These are phyloP conservation scores for Aegilops speltoides DNA, from an alignment of 176 grass and related monocot genomes.

Conservation along the genomic window DNA sequence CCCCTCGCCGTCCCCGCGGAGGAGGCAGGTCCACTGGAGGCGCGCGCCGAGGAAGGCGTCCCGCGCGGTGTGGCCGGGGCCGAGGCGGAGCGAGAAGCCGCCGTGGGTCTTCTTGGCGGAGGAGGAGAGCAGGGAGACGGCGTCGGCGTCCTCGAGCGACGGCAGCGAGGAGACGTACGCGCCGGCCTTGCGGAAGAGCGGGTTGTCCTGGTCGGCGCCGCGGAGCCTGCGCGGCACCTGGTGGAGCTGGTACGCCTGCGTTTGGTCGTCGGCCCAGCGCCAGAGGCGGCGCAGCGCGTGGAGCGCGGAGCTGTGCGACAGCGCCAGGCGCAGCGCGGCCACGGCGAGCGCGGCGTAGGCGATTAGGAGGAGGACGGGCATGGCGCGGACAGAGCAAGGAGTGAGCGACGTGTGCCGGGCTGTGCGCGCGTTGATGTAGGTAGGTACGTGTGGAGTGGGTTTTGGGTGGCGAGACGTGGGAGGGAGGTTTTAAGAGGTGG, in stretches of 20 bases:
- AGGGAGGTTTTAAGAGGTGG: no score
- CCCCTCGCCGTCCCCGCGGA: neutral
- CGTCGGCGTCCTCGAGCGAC: constrained; percentile 51
- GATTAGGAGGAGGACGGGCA: no score
- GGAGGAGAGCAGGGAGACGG: constrained; percentile 37
- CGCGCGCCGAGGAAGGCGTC: constrained; percentile 60
- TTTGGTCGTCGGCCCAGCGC: constrained; percentile 59
- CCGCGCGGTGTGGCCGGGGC: constrained; percentile 24
- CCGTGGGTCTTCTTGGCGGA: constrained; percentile 20
- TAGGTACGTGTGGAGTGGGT: no score
- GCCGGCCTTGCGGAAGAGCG: constrained; percentile 42
- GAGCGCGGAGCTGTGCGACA: constrained; percentile 57
- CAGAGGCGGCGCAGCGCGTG: constrained; percentile 46
- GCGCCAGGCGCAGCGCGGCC: constrained; percentile 46
- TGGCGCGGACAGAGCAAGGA: neutral
- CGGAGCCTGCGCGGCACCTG: constrained; percentile 47
- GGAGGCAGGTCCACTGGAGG: constrained; percentile 31
- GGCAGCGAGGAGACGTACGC: constrained; percentile 56
- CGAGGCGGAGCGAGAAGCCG: constrained; percentile 43
- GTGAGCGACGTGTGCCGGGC: no score
- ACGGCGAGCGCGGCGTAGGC: constrained; percentile 27
- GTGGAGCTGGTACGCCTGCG: constrained; percentile 77
- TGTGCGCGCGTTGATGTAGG: no score
- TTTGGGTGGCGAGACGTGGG: no score
- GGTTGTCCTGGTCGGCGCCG: constrained; percentile 35